These are phyloP conservation scores for Pseudonectria buxi DNA, from an alignment of 2,329 filamentous ascomycete genomes.

Conservation along the genomic window DNA sequence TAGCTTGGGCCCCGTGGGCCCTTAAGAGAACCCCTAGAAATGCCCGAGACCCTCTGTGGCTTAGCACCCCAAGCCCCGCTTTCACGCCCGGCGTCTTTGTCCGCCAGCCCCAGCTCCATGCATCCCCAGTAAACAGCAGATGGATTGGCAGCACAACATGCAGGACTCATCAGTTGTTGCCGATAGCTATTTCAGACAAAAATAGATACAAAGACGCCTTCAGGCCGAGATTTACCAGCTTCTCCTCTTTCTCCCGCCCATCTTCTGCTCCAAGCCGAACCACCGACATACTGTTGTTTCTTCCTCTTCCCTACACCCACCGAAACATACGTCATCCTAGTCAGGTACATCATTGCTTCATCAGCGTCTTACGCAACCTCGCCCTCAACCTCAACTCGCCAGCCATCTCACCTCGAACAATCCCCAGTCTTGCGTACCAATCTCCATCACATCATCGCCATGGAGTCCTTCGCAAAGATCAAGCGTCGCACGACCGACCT, in stretches of 20 bases:
- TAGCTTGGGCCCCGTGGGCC: too few species aligned
- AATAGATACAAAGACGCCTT: too few species aligned
- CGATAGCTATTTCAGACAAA: too few species aligned
- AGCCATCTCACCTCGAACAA: constrained; percentile 6
- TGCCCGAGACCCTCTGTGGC: too few species aligned
- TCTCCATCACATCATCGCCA: constrained; percentile 15
- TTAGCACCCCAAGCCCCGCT: not conserved
- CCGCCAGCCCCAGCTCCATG: too few species aligned
- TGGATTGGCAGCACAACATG: not conserved
- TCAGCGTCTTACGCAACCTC: not conserved
- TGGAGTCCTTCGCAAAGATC: constrained; percentile 48
- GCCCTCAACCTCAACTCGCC: constrained; percentile 6
- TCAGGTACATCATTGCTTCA: too few species aligned
- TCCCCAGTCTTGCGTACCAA: too few species aligned
- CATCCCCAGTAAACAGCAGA: not conserved
- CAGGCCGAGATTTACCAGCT: too few species aligned
- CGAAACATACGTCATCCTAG: constrained; percentile 7
- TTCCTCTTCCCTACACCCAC: not conserved
- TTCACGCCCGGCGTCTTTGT: not conserved
- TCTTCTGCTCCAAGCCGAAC: not conserved
- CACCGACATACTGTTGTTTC: constrained; percentile 2
- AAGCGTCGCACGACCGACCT: constrained; percentile 51
- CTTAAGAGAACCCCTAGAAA: too few species aligned
- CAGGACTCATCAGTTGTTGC: too few species aligned
- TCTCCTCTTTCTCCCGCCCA: too few species aligned